phyloP scores from a whole-genome alignment of 208 protist genomes.

The Trypanosoma cruzi region DNA sequence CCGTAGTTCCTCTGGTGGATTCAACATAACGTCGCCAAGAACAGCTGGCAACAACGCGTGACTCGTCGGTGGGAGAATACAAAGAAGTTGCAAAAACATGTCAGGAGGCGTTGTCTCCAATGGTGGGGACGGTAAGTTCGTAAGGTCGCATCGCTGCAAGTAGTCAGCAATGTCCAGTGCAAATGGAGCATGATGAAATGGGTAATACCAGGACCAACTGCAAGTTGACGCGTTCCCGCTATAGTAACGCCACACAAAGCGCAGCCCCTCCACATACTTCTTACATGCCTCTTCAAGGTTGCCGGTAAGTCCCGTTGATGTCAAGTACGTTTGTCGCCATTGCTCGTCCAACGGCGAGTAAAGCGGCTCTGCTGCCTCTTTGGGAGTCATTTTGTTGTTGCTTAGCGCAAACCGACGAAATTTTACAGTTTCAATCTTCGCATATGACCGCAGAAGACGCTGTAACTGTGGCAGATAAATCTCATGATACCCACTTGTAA shows the following conservation, averaged over 20 bases:
- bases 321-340: constrained; percentile 61
- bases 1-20: constrained; percentile 37
- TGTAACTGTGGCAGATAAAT: constrained; percentile 71
- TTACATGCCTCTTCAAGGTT: constrained; percentile 54
- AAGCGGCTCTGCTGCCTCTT: constrained; percentile 39
- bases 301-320: constrained; percentile 35
- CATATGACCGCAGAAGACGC: constrained; percentile 66
- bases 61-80: constrained; percentile 75
- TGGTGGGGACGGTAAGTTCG: constrained; percentile 28
- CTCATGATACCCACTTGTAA: constrained; percentile 65
- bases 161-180: constrained; percentile 67
- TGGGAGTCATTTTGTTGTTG: constrained; percentile 34
- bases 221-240: constrained; percentile 45
- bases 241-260: constrained; percentile 90
- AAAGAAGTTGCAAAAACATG: constrained; percentile 74
- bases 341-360: constrained; percentile 37
- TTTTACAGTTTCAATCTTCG: constrained; percentile 56
- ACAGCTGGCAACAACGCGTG: constrained; percentile 42
- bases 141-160: constrained; percentile 34
- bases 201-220: constrained; percentile 86
- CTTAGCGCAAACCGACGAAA: constrained; percentile 66
- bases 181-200: constrained; percentile 73
- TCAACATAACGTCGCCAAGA: constrained; percentile 52
- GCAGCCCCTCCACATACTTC: constrained; percentile 73
- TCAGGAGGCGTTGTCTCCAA: constrained; percentile 51